phyloP scores from a whole-genome alignment of 2,329 filamentous ascomycete species.

The Plenodomus biglobosus region DNA sequence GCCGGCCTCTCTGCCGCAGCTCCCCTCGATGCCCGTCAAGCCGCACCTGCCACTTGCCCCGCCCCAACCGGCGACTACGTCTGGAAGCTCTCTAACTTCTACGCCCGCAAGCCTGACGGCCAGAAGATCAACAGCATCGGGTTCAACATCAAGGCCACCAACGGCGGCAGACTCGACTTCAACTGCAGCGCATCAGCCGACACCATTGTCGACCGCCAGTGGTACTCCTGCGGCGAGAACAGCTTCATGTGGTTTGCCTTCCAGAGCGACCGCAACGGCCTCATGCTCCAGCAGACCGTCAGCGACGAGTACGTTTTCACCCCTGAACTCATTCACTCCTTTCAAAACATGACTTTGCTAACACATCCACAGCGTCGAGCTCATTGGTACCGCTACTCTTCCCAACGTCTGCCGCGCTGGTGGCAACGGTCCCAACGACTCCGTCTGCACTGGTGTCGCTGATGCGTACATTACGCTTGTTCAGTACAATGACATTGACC shows the following conservation, averaged over 20 bases:
- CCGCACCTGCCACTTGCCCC: conserved; percentile 3
- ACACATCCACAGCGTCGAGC: conserved; percentile 9
- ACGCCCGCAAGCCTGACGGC: conserved; percentile 22
- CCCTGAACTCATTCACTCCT: too few species aligned
- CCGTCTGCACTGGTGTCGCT: conserved; percentile 73
- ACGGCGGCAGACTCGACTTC: conserved; percentile 12
- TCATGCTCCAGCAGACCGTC: conserved; percentile 18
- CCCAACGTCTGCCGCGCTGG: conserved; percentile 19
- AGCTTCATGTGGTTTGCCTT: conserved; percentile 16
- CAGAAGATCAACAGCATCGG: conserved; percentile 15
- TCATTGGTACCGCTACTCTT: conserved; percentile 14
- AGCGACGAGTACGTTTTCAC: conserved; percentile 9
- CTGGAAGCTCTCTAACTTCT: conserved; percentile 24
- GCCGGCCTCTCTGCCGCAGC: conserved; percentile 13
- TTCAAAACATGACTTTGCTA: too few species aligned
- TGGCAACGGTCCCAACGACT: conserved; percentile 50
- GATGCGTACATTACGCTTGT: conserved; percentile 53
- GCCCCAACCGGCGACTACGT: conserved; percentile 16
- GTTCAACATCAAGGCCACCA: conserved; percentile 23
- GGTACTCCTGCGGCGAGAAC: conserved; percentile 17
- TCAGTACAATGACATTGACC: conserved; percentile 3
- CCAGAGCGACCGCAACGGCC: conserved; percentile 11
- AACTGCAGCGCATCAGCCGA: conserved; percentile 8
- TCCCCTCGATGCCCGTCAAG: conserved; percentile 13
- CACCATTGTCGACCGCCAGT: conserved; percentile 11